phyloP scores from a whole-genome alignment of 305 asterid species.

The Fraxinus sp. region DNA sequence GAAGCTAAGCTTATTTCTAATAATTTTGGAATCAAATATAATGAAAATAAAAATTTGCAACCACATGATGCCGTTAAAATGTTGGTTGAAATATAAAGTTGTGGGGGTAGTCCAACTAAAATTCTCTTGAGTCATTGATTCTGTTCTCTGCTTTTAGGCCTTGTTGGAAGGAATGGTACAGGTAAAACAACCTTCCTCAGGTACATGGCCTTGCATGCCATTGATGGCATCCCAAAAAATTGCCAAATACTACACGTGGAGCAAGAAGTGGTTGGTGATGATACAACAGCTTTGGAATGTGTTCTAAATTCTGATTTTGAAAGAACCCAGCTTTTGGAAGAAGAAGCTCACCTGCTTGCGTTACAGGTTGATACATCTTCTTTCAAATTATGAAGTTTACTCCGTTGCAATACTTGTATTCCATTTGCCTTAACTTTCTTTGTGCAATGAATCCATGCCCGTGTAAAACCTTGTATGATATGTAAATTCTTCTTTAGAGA shows the following conservation, averaged over 20 bases:
- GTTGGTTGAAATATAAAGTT: not conserved
- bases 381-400: slow-evolving; percentile 22
- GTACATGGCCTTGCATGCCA: slow-evolving; percentile 98
- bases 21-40: not conserved
- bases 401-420: slow-evolving; percentile 23
- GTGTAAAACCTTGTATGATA: slow-evolving; percentile 10
- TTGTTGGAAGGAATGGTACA: slow-evolving; percentile 97
- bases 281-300: slow-evolving; percentile 81
- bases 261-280: slow-evolving; percentile 98
- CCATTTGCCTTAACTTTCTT: slow-evolving; percentile 20
- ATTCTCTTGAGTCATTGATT: slow-evolving; percentile 14
- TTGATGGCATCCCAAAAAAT: slow-evolving; percentile 93
- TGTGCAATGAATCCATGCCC: slow-evolving; percentile 9
- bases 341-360: slow-evolving; percentile 72
- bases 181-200: slow-evolving; percentile 98
- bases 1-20: not conserved
- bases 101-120: not conserved
- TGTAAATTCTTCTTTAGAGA: slow-evolving; percentile 44
- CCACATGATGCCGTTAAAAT: not conserved
- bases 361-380: slow-evolving; percentile 59
- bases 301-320: slow-evolving; percentile 86
- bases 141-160: slow-evolving; percentile 54
- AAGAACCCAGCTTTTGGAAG: slow-evolving; percentile 79
- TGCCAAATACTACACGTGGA: slow-evolving; percentile 98
- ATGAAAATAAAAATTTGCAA: slow-evolving; percentile 1